Base-by-base conservation (phyloP, 1,139 yeast species). In the Casaregolazyma suthepensis region DNA sequence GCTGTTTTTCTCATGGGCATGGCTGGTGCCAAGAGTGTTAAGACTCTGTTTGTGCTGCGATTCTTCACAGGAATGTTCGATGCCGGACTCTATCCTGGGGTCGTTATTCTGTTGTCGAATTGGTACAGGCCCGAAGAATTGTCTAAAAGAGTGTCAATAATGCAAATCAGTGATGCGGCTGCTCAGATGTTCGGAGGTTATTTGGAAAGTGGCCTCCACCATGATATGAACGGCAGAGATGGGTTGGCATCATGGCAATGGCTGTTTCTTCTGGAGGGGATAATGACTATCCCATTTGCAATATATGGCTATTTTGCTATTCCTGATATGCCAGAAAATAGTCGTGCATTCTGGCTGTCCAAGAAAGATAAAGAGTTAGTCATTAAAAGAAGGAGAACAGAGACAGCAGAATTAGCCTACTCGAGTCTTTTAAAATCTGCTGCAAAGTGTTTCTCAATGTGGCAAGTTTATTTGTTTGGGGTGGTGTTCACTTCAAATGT, bases 241-340 rank as follows among this genome's bases (percentile, higher is more conserved):
- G 85, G 86, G 0, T 68, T 80, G 45, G 76, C 70, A n/a, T 80
- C 85, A 4, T 83, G 88, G 88, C 77, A 82, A 67, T 83, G 89
- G 89, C 72, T 83, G 54, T 83, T 82, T 62, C 79, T 82, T 52
- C 75, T 83, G 56, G 87, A 78, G 59, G 80, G 79, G 6, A 63
- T 74, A 7, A 71, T 79, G 43, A 71, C 80, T 1, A 63, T 76
- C 35, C 81, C 81, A 0, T 80, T 84, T 51, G 87, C 85, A 15
- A 26, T 83, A 19, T 67, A 80, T 57, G 91, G 90, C 0, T 75
- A 82, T 61, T 79, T 79, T 63, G 62, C 77, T 59, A 72, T 85
- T 58, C 93, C 93, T 1, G 91, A 89, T 49, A 82, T 86, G 42
- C 91, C 93, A 1, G 60, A 61, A 5, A 23, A 51, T 22, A 46